Evolutionary conservation across 768 basidiomycete genomes (phyloP).

Genomic region (Leccinum longicurvipes): DNA sequence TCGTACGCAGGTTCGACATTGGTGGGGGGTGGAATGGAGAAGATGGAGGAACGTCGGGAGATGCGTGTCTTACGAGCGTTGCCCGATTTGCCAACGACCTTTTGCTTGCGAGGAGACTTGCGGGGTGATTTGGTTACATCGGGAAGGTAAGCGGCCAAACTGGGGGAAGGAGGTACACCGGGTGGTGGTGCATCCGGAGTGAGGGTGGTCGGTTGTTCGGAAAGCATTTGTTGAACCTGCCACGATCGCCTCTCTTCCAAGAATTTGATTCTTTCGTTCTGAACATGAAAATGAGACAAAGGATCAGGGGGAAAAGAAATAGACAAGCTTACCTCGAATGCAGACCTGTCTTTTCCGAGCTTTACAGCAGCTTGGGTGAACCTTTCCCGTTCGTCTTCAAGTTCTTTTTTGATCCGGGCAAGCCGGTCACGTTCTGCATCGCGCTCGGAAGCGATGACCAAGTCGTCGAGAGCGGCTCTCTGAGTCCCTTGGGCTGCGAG

Average conservation of each 20-base stretch:
- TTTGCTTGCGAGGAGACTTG: constrained; percentile 44
- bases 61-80: constrained; percentile 42
- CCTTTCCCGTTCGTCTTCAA: constrained; percentile 62
- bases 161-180: constrained; percentile 12
- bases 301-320: not conserved
- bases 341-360: constrained; percentile 61
- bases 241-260: constrained; percentile 72
- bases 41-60: constrained; percentile 45
- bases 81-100: constrained; percentile 46
- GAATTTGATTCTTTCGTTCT: constrained; percentile 63
- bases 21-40: constrained; percentile 34
- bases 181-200: constrained; percentile 23
- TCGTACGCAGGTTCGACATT: constrained; percentile 45
- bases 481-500: constrained; percentile 41
- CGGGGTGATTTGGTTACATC: constrained; percentile 40
- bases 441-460: constrained; percentile 48
- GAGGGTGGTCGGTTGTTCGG: constrained; percentile 48
- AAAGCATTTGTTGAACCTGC: constrained; percentile 62
- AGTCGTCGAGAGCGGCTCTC: constrained; percentile 38
- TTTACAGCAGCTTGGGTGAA: constrained; percentile 62
- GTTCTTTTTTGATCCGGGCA: constrained; percentile 48
- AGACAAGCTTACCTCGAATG: constrained; percentile 55
- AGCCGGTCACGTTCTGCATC: constrained; percentile 57
- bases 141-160: constrained; percentile 25
- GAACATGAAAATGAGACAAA: constrained; percentile 4